phyloP scores from a whole-genome alignment of 1,139 yeast species.

The Pichia sp. region DNA sequence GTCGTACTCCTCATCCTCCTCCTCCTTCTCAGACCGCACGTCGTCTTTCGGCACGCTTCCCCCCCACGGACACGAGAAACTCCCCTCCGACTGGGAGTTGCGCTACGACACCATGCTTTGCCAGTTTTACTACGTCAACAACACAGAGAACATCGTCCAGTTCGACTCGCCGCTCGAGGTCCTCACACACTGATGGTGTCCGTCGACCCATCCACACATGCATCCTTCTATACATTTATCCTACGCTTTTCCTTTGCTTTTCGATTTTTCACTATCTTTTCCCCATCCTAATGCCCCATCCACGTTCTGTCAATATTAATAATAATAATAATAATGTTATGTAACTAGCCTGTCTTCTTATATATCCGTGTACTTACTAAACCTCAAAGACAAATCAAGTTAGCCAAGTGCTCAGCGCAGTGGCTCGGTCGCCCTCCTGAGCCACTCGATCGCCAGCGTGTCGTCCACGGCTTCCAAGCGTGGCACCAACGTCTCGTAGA shows the following conservation, averaged over 20 bases:
- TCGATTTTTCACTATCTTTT: neutral
- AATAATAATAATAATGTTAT: neutral
- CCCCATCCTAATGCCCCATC: neutral
- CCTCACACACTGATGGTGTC: slow-evolving; percentile 5
- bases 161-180: slow-evolving; percentile 35
- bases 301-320: neutral
- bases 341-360: neutral
- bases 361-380: no score
- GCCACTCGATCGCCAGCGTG: slow-evolving; percentile 42
- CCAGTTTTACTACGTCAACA: slow-evolving; percentile 31
- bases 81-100: slow-evolving; percentile 32
- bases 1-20: neutral
- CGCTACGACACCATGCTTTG: slow-evolving; percentile 31
- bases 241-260: neutral
- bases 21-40: neutral
- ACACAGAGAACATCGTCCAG: slow-evolving; percentile 26
- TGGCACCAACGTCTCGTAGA: slow-evolving; percentile 38
- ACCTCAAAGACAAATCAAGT: neutral
- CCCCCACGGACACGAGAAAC: neutral
- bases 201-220: no score
- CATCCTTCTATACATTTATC: neutral
- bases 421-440: slow-evolving; percentile 41
- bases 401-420: neutral
- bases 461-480: slow-evolving; percentile 28
- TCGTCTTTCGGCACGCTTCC: neutral